phyloP scores from a whole-genome alignment of 305 asterid species.

The Fraxinus albicans region DNA sequence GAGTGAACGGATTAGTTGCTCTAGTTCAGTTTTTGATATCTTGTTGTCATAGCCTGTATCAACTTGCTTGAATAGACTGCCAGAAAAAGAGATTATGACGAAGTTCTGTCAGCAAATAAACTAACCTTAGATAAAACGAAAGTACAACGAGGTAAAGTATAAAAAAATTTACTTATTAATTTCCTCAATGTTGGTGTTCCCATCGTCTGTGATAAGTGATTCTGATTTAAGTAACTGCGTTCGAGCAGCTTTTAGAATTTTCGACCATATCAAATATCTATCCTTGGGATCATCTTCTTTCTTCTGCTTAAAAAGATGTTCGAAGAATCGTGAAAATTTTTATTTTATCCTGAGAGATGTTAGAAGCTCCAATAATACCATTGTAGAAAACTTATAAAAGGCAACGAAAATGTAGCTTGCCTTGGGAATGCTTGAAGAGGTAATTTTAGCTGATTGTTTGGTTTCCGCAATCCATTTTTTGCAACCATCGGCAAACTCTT shows the following conservation, averaged over 20 bases:
- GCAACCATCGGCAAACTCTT: slow-evolving; percentile 48
- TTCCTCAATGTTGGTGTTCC: slow-evolving; percentile 49
- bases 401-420: slow-evolving; percentile 21
- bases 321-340: neutral
- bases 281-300: slow-evolving; percentile 30
- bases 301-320: slow-evolving; percentile 27
- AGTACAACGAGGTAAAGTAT: neutral
- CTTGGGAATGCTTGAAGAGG: slow-evolving; percentile 34
- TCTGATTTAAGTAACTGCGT: slow-evolving; percentile 36
- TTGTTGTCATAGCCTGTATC: slow-evolving; percentile 33
- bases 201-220: slow-evolving; percentile 42
- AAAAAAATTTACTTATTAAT: slow-evolving; percentile 35
- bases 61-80: slow-evolving; percentile 51
- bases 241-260: slow-evolving; percentile 45
- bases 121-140: neutral
- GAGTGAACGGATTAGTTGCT: slow-evolving; percentile 35
- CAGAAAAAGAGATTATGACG: slow-evolving; percentile 6
- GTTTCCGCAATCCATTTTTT: slow-evolving; percentile 40
- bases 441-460: slow-evolving; percentile 15
- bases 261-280: slow-evolving; percentile 40
- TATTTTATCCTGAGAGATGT: neutral
- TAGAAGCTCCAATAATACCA: neutral
- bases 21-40: slow-evolving; percentile 40
- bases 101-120: neutral
- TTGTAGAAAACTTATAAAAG: neutral